Percentiles rank a stretch among this genome's conserved stretches.
These are phyloP conservation scores for Macadamia integrifolia DNA, from an alignment of 164 flowering plant species.

Conservation along the genomic window DNA sequence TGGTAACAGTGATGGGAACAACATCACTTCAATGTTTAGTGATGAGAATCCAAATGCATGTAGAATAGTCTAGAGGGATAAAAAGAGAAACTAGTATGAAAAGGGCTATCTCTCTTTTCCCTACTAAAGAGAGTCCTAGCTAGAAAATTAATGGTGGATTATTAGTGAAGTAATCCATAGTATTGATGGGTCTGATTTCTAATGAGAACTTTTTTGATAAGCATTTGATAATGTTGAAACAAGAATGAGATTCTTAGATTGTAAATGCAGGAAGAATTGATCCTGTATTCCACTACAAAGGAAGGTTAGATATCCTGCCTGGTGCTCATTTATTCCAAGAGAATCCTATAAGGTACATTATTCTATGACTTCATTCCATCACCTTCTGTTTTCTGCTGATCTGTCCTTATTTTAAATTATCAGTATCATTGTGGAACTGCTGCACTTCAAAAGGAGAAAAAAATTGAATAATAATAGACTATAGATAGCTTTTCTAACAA, in stretches of 20 bases:
- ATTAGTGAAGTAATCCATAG: conserved; percentile 8
- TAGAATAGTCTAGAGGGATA: conserved; percentile 40
- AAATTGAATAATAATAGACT: background rate
- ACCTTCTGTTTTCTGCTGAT: background rate
- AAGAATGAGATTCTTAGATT: conserved; percentile 42
- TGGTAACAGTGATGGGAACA: conserved; percentile 36
- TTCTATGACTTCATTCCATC: conserved; percentile 1
- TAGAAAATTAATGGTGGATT: conserved; percentile 4
- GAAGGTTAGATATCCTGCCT: conserved; percentile 10
- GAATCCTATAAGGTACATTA: conserved; percentile 14
- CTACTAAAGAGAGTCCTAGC: conserved; percentile 8
- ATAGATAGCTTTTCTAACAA: too few relatives aligned
- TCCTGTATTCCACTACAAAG: conserved; percentile 34
- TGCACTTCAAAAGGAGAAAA: background rate
- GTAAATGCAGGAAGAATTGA: conserved; percentile 37
- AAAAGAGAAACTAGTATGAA: background rate
- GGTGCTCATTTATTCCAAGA: conserved; percentile 8
- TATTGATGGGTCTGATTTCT: background rate
- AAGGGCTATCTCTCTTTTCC: conserved; percentile 11
- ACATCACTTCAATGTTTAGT: conserved; percentile 70
- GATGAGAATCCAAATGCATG: conserved; percentile 98
- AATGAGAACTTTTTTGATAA: background rate
- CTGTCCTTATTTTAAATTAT: background rate
- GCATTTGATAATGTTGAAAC: conserved; percentile 7
- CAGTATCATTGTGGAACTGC: background rate